Evolutionary conservation across 768 basidiomycete genomes (phyloP).

Genomic region (Kwoniella shandongensis): DNA sequence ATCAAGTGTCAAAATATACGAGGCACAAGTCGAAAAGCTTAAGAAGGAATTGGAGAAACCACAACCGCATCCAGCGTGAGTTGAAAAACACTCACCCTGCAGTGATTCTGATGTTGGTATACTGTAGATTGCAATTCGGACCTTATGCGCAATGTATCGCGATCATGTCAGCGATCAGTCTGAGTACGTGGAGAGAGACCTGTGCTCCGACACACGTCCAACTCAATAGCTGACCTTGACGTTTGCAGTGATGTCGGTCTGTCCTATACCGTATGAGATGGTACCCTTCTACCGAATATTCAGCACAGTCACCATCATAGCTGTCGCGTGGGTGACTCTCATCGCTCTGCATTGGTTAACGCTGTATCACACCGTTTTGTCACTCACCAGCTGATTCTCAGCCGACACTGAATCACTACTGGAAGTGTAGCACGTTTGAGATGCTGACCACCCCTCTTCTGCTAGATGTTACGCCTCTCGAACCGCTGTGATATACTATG

Average conservation of each 20-base stretch:
- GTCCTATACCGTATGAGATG: constrained; percentile 34
- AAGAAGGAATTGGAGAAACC: constrained; percentile 36
- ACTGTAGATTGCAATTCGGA: constrained; percentile 44
- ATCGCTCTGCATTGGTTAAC: too few species aligned
- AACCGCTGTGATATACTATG: constrained; percentile 41
- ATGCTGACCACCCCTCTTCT: too few species aligned
- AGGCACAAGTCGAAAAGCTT: constrained; percentile 25
- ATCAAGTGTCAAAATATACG: constrained; percentile 15
- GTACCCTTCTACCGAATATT: constrained; percentile 39
- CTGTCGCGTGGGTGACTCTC: constrained; percentile 29
- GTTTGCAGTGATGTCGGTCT: constrained; percentile 25
- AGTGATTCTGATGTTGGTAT: neutral
- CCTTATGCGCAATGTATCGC: constrained; percentile 37
- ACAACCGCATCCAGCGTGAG: constrained; percentile 43
- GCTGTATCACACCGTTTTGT: too few species aligned
- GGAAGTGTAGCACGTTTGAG: too few species aligned
- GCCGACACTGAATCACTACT: too few species aligned
- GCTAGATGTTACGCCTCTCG: constrained; percentile 32
- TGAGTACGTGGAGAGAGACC: too few species aligned
- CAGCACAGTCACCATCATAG: constrained; percentile 33
- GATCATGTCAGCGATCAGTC: constrained; percentile 35
- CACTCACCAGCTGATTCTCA: too few species aligned
- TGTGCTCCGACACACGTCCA: too few species aligned
- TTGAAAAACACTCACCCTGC: too few species aligned
- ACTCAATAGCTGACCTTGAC: too few species aligned